phyloP scores from a whole-genome alignment of 148 eudicot species.

The Amaranthus hypochondriacus region DNA sequence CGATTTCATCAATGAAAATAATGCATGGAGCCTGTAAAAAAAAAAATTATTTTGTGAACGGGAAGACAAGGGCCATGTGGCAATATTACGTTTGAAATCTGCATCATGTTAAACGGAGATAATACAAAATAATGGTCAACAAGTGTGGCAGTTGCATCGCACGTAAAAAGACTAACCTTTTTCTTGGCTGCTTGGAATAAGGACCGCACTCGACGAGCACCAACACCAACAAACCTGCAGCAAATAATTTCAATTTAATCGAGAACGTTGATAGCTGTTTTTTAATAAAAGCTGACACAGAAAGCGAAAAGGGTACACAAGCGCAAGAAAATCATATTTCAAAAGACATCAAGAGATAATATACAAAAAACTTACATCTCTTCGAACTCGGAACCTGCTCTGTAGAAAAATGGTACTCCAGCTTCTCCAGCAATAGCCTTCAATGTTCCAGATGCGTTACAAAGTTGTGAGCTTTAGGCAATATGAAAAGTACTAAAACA shows the following conservation, averaged over 20 bases:
- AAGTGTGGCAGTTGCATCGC: not conserved
- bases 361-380: conserved; percentile 66
- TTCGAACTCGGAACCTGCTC: conserved; percentile 99
- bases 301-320: not conserved
- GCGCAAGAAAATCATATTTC: not conserved
- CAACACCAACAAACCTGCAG: conserved; percentile 97
- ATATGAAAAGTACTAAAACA: not conserved
- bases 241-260: not conserved
- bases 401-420: conserved; percentile 96
- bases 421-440: conserved; percentile 99
- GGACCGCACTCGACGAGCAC: conserved; percentile 98
- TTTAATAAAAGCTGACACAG: not conserved
- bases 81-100: not conserved
- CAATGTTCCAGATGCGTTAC: conserved; percentile 21
- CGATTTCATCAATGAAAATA: conserved; percentile 94
- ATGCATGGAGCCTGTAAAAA: conserved; percentile 88
- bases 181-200: conserved; percentile 97
- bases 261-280: not conserved
- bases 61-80: not conserved
- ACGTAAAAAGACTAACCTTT: conserved; percentile 48
- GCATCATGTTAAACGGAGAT: not conserved
- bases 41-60: not conserved
- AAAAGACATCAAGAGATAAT: not conserved
- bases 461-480: conserved; percentile 9
- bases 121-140: not conserved